Percentiles rank a stretch among this genome's conserved stretches.
phyloP scores from a whole-genome alignment of 140 eudicot species.

The Ambrosia hybrid region DNA sequence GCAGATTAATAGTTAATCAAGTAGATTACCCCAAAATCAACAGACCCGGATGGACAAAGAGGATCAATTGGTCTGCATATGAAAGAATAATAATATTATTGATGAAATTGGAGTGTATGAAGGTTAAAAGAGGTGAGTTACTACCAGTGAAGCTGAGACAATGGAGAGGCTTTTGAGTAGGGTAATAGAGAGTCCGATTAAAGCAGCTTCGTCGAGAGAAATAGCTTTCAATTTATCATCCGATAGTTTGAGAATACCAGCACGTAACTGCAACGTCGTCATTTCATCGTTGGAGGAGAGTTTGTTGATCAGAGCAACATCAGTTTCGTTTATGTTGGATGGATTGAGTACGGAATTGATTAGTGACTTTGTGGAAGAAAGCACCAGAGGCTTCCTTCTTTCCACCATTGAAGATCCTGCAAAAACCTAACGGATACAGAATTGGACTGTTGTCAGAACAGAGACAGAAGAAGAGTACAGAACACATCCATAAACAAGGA shows the following conservation, averaged over 20 bases:
- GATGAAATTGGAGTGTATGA: too few species aligned
- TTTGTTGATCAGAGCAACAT: constrained; percentile 23
- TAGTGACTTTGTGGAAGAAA: constrained; percentile 78
- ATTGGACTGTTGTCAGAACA: neutral
- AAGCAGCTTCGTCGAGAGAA: constrained; percentile 54
- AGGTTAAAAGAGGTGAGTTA: too few species aligned
- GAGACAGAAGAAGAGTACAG: neutral
- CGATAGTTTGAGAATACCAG: constrained; percentile 64
- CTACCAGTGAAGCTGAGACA: constrained; percentile 82
- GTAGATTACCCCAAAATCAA: too few species aligned
- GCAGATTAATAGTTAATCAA: too few species aligned
- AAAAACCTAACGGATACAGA: neutral
- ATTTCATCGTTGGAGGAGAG: constrained; percentile 19
- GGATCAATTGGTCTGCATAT: too few species aligned
- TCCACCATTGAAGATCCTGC: constrained; percentile 55
- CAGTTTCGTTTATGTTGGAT: constrained; percentile 24
- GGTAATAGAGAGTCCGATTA: constrained; percentile 72
- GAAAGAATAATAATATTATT: too few species aligned
- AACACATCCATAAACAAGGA: constrained; percentile 14
- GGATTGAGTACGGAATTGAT: constrained; percentile 51
- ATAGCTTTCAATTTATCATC: constrained; percentile 9
- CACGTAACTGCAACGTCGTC: constrained; percentile 44
- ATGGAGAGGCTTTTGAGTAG: constrained; percentile 61
- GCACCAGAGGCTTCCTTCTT: constrained; percentile 88
- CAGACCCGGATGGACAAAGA: too few species aligned